Evolutionary conservation across 805 yeast species (phyloP).

Genomic region (Yarrowia sp.): DNA sequence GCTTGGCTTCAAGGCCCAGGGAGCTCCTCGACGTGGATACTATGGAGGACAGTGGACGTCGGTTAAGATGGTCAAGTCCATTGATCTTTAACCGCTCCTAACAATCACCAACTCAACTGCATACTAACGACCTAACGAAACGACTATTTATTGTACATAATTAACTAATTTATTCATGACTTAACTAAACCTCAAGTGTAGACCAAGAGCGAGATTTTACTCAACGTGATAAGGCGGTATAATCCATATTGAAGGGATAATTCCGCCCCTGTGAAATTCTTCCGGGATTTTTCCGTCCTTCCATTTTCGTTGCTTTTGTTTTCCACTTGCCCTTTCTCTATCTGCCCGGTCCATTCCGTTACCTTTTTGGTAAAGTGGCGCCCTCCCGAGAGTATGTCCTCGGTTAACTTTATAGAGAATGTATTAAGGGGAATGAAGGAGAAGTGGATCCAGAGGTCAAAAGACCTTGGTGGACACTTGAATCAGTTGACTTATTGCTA

Average conservation of each 20-base stretch:
- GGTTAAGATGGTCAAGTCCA: conserved; percentile 35
- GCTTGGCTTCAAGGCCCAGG: conserved; percentile 32
- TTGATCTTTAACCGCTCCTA: conserved; percentile 9
- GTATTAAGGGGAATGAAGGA: too few relatives aligned
- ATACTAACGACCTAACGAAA: conserved; percentile 2
- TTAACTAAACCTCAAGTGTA: not conserved
- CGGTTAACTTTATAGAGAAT: conserved; percentile 8
- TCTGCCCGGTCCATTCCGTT: conserved; percentile 33
- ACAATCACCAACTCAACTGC: conserved; percentile 1
- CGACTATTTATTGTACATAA: conserved; percentile 34
- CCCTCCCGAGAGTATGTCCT: conserved; percentile 21
- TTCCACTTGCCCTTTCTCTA: not conserved
- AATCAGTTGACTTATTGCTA: too few relatives aligned
- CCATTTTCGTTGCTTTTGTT: conserved; percentile 12
- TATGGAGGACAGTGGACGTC: conserved; percentile 37
- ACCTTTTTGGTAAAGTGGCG: conserved; percentile 16
- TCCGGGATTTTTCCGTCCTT: conserved; percentile 15
- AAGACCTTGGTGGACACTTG: too few relatives aligned
- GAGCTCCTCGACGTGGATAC: conserved; percentile 35
- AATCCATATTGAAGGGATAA: too few relatives aligned
- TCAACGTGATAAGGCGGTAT: too few relatives aligned
- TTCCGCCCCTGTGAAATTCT: not conserved
- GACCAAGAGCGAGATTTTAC: too few relatives aligned
- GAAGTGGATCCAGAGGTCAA: too few relatives aligned
- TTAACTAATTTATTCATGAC: conserved; percentile 7